Evolutionary conservation across 2,329 filamentous ascomycete genomes (phyloP), one percentile per base, ranked within the genome.

Genomic region (Rutstroemia sp.): DNA sequence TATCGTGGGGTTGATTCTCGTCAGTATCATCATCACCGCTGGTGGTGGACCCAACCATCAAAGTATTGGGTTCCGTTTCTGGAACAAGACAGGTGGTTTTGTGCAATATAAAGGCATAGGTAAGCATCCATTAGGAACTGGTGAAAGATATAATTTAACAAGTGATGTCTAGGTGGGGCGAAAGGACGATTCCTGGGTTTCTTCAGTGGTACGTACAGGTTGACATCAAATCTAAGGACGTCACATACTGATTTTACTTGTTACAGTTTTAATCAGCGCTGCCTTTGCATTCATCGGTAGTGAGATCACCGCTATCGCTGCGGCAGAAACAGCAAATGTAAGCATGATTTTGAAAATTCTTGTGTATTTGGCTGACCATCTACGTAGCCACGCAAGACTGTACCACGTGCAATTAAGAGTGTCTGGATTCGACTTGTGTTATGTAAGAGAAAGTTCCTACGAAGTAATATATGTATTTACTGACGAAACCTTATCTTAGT

Each of bases 31-130:
- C 56, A 81, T 86, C 63, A 79, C 83, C 61, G 75, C 84, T 1
- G 84, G 84, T 38, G 84, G 83, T 49, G 76, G 82, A 1, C 79
- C 83, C 0, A 80, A 80, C 19, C 77, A 77, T 0, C 75, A 80
- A 16, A 73, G 77, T 4, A 76, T 82, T 54, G 86, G 87, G 1
- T 89, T 89, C 69, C 72, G 76, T 42, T 88, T 87, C 70, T 91
- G 87, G 87, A 79, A 74, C 45, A 71, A 83, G 30, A 86, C 87
- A 0, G 86, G 84, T 0, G 82, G 85, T 0, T 86, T 87, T 61
- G 82, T 84, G 44, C 79, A 86, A 61, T 82, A 85, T 65, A 78
- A 87, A 84, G 0, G 82, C 81, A 87, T 30, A 75, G 84, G 5
- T 34, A 4, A 34, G 30, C 30, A 14, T 34, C 7, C 9, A 1